phyloP scores from a whole-genome alignment of 495 filamentous ascomycete genomes.

The Staphylotrichum longicolle region DNA sequence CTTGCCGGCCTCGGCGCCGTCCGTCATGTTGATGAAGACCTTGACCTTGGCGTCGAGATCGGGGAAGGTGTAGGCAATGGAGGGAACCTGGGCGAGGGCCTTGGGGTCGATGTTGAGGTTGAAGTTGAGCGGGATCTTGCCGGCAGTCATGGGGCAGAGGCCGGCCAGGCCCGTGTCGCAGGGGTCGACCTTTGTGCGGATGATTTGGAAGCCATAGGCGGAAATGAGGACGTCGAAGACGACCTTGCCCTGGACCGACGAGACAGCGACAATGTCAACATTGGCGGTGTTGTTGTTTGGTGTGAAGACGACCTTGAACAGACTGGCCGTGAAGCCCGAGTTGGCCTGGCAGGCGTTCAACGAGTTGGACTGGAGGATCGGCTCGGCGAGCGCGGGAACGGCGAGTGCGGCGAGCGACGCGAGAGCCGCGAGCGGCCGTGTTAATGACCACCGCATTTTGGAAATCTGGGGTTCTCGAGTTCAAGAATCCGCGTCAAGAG shows the following conservation, averaged over 20 bases:
- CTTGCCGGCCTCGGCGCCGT: conserved; percentile 41
- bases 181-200: conserved; percentile 66
- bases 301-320: conserved; percentile 79
- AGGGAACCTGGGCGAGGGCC: conserved; percentile 65
- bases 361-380: conserved; percentile 65
- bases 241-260: conserved; percentile 80
- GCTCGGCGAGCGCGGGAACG: conserved; percentile 29
- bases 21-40: conserved; percentile 72
- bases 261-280: conserved; percentile 79
- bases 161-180: conserved; percentile 69
- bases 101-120: conserved; percentile 59
- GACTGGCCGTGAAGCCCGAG: conserved; percentile 74
- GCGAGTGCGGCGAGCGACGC: conserved; percentile 37
- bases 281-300: conserved; percentile 69
- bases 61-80: conserved; percentile 85
- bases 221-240: conserved; percentile 70
- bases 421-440: conserved; percentile 37
- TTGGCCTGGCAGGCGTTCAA: conserved; percentile 75
- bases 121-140: conserved; percentile 73
- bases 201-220: conserved; percentile 77
- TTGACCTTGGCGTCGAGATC: conserved; percentile 86
- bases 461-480: not conserved
- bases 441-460: conserved; percentile 40
- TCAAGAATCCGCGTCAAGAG: too few relatives aligned
- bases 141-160: conserved; percentile 91